Percentiles rank a stretch among this genome's conserved stretches.
Evolutionary conservation across 352 stramenopile species (phyloP).

Genomic region (Globisporangium uncinulatum): DNA sequence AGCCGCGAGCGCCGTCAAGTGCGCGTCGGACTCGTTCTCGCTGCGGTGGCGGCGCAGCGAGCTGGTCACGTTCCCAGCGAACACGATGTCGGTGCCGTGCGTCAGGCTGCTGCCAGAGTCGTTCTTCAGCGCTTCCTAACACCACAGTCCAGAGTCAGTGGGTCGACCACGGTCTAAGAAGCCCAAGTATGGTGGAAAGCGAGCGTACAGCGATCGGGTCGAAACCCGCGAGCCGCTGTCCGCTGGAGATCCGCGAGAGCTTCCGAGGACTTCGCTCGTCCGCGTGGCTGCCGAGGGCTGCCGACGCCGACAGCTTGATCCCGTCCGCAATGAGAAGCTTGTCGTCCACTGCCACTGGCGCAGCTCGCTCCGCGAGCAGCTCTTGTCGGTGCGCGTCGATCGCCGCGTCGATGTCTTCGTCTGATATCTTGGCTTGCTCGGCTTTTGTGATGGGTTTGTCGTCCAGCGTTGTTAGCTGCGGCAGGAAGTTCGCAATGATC

Average conservation of each 20-base stretch:
- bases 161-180: neutral
- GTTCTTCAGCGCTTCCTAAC: constrained; percentile 24
- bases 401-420: constrained; percentile 40
- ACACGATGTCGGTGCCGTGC: constrained; percentile 83
- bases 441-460: constrained; percentile 26
- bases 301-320: constrained; percentile 13
- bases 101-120: constrained; percentile 78
- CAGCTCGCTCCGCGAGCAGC: constrained; percentile 1
- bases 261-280: constrained; percentile 19
- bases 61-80: constrained; percentile 86
- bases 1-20: neutral
- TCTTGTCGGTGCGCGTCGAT: constrained; percentile 27
- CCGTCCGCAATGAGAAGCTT: constrained; percentile 11
- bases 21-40: constrained; percentile 40
- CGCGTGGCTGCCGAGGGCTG: neutral
- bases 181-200: neutral
- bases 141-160: neutral
- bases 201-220: constrained; percentile 13
- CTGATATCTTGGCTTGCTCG: constrained; percentile 38
- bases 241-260: constrained; percentile 26
- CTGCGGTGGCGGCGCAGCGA: constrained; percentile 64
- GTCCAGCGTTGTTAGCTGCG: constrained; percentile 60
- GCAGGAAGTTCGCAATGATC: constrained; percentile 69
- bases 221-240: constrained; percentile 8
- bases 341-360: constrained; percentile 7